Conservation (phyloP, 768 basidiomycete species). For the Auriscalpium orientale region DNA sequence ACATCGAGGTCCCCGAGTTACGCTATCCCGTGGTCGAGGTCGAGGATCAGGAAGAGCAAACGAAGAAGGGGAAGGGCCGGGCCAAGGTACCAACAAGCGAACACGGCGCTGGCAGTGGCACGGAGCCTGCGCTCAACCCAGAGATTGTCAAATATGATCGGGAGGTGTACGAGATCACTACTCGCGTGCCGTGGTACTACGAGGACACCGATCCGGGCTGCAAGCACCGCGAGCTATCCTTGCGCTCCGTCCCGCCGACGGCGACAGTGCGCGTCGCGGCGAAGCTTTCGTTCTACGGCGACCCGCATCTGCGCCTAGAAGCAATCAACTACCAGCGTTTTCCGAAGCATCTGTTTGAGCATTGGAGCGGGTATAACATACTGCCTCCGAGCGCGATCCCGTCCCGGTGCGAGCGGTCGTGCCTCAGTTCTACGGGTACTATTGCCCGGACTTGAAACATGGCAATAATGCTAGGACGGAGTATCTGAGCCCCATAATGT, state of each 20-base stretch:
- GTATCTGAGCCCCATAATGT: conserved; percentile 31
- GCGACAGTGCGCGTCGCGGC: conserved; percentile 17
- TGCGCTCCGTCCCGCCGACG: not conserved
- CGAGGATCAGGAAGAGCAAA: no score
- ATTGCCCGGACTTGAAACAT: conserved; percentile 17
- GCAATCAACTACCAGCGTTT: conserved; percentile 37
- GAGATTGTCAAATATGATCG: no score
- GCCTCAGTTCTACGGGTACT: conserved; percentile 60
- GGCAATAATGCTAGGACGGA: conserved; percentile 4
- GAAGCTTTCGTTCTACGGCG: conserved; percentile 16
- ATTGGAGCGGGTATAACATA: conserved; percentile 44
- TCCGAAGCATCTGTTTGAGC: conserved; percentile 37
- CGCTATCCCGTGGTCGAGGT: no score
- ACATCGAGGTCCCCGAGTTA: no score
- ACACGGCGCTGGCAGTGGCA: no score
- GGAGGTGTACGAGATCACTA: not conserved
- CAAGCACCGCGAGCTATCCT: conserved; percentile 5
- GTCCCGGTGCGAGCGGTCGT: conserved; percentile 44
- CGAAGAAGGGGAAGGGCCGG: no score
- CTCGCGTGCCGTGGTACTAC: not conserved
- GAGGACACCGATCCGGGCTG: conserved; percentile 11
- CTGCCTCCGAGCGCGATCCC: conserved; percentile 34
- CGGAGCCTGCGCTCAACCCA: no score
- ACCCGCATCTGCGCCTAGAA: conserved; percentile 26
- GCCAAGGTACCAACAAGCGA: no score